Percentiles rank a stretch among this genome's conserved stretches.
These are phyloP conservation scores for Senna siamea DNA, from an alignment of 306 rosid species.

Conservation along the genomic window DNA sequence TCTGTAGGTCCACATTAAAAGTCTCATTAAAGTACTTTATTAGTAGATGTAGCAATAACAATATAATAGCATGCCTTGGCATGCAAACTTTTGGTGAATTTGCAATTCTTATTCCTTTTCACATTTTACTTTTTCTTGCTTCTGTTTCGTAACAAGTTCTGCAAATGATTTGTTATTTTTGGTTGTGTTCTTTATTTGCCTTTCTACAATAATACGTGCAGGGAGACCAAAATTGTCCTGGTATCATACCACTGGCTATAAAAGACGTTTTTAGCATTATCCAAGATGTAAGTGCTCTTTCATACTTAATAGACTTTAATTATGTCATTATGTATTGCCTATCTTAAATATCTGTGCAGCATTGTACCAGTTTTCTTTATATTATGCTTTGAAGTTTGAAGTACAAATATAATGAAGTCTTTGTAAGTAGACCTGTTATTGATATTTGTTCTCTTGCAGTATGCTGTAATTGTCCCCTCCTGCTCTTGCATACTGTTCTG, in stretches of 20 bases:
- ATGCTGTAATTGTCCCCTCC: slow-evolving; percentile 8
- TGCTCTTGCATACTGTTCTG: slow-evolving; percentile 1
- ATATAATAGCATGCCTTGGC: not conserved
- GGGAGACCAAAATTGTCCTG: slow-evolving; percentile 97
- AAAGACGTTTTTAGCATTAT: slow-evolving; percentile 97
- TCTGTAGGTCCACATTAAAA: not conserved
- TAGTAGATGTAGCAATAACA: not conserved
- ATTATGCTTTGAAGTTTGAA: slow-evolving; percentile 8
- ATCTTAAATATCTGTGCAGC: not conserved
- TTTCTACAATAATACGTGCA: slow-evolving; percentile 47
- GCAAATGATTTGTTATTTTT: slow-evolving; percentile 9
- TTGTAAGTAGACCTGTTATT: slow-evolving; percentile 3
- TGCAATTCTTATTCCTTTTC: not conserved
- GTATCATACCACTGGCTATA: slow-evolving; percentile 94
- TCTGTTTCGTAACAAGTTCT: slow-evolving; percentile 8
- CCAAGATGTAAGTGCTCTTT: slow-evolving; percentile 82
- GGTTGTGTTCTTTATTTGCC: slow-evolving; percentile 25
- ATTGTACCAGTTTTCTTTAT: slow-evolving; percentile 9
- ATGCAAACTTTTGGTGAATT: slow-evolving; percentile 11
- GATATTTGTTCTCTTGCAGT: slow-evolving; percentile 7
- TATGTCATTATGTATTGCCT: not conserved
- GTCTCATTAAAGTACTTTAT: not conserved
- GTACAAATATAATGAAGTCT: not conserved
- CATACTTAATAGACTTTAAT: slow-evolving; percentile 25
- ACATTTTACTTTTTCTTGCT: slow-evolving; percentile 1